phyloP scores from a whole-genome alignment of 257 asterid genomes.

The Solanum chmielewskii region DNA sequence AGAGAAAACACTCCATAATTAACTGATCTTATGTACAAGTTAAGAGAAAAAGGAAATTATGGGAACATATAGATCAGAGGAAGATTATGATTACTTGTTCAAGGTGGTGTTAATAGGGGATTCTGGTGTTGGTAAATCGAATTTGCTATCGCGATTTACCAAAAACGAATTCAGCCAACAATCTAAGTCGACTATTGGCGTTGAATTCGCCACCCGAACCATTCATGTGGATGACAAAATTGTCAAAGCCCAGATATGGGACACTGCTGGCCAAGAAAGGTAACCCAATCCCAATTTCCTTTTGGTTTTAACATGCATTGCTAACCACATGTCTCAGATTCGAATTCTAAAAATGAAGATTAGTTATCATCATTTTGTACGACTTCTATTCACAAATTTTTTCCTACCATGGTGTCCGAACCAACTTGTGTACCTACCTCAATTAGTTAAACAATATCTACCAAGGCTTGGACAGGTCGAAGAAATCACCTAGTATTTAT shows the following conservation, averaged over 20 bases:
- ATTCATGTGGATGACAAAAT: conserved; percentile 29
- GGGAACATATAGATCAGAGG: conserved; percentile 31
- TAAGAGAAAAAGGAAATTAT: neutral
- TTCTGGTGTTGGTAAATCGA: conserved; percentile 37
- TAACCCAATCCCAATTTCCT: neutral
- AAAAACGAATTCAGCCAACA: conserved; percentile 30
- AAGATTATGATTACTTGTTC: conserved; percentile 38
- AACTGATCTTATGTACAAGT: neutral
- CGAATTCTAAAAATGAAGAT: neutral
- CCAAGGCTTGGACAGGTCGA: neutral
- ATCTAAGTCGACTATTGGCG: conserved; percentile 39
- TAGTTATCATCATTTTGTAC: neutral
- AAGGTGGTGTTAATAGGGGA: conserved; percentile 39
- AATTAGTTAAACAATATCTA: neutral
- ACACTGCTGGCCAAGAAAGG: conserved; percentile 53
- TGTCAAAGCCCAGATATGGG: conserved; percentile 44
- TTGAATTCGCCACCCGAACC: conserved; percentile 34
- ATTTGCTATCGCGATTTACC: conserved; percentile 24
- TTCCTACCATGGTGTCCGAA: neutral
- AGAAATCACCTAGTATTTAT: neutral
- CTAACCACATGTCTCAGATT: neutral
- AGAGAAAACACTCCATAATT: neutral
- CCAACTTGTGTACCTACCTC: neutral
- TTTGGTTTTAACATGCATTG: neutral
- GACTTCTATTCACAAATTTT: neutral